Conservation (phyloP, 2,329 filamentous ascomycete species). For the Colletotrichum lentis region DNA sequence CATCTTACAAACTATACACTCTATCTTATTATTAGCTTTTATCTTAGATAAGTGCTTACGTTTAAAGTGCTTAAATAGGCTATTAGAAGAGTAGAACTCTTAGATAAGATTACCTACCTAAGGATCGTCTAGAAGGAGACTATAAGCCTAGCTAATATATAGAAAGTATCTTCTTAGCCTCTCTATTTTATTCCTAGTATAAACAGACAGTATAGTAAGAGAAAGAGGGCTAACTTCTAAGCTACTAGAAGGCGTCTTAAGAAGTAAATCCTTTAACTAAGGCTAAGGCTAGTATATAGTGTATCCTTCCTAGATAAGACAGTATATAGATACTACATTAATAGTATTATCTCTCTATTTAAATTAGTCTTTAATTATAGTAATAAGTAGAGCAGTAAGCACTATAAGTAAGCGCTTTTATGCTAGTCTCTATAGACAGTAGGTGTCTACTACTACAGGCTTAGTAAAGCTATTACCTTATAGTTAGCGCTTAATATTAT, state of each 20-base stretch:
- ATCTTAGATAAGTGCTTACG: constrained; percentile 31
- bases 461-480: constrained; percentile 37
- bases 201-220: constrained; percentile 31
- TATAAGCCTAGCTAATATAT: constrained; percentile 29
- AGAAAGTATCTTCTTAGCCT: constrained; percentile 11
- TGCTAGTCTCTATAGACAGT: constrained; percentile 29
- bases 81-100: constrained; percentile 31
- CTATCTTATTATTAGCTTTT: constrained; percentile 1
- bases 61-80: constrained; percentile 36
- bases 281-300: background rate
- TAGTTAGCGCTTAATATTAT: constrained; percentile 40
- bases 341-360: constrained; percentile 32
- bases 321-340: constrained; percentile 32
- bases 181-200: background rate
- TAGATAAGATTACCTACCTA: constrained; percentile 17
- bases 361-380: constrained; percentile 35
- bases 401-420: constrained; percentile 37
- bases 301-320: constrained; percentile 7
- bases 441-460: constrained; percentile 4
- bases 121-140: constrained; percentile 14
- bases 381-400: constrained; percentile 27
- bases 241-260: background rate
- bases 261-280: background rate
- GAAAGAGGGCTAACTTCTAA: constrained; percentile 11
- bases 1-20: constrained; percentile 27